Conservation (phyloP, 1,139 yeast species). For the Hanseniaspora uvarum region DNA sequence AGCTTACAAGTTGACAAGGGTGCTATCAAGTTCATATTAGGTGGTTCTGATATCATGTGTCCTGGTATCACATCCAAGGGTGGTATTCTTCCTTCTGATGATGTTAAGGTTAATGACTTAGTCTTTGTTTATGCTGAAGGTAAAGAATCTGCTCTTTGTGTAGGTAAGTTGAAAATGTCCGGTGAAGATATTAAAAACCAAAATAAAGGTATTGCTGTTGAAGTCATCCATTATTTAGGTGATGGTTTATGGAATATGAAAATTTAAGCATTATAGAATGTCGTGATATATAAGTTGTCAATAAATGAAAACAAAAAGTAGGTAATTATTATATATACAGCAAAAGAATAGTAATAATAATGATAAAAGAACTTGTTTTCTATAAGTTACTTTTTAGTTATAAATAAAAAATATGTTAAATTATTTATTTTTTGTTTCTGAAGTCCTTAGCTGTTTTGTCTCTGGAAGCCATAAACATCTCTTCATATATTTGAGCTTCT, state of each 20-base stretch:
- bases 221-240: slow-evolving; percentile 72
- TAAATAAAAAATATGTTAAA: too few relatives aligned
- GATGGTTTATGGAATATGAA: slow-evolving; percentile 73
- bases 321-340: too few relatives aligned
- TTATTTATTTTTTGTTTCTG: slow-evolving; percentile 2
- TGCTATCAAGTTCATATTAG: slow-evolving; percentile 84
- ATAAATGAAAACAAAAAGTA: neutral
- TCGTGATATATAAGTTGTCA: neutral
- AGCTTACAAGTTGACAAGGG: slow-evolving; percentile 89
- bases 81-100: slow-evolving; percentile 67
- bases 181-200: slow-evolving; percentile 75
- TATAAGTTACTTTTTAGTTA: neutral
- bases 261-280: slow-evolving; percentile 4
- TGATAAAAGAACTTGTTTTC: too few relatives aligned
- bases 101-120: slow-evolving; percentile 52
- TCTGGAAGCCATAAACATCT: slow-evolving; percentile 82
- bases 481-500: slow-evolving; percentile 85
- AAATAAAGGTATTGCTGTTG: slow-evolving; percentile 87
- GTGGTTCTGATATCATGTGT: slow-evolving; percentile 96
- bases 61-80: slow-evolving; percentile 93
- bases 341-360: neutral
- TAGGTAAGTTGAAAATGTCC: slow-evolving; percentile 79
- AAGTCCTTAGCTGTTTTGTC: slow-evolving; percentile 43
- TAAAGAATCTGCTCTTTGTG: slow-evolving; percentile 79
- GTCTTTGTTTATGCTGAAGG: slow-evolving; percentile 89